Conservation (phyloP, 805 yeast species). For the Candida railenensis region DNA sequence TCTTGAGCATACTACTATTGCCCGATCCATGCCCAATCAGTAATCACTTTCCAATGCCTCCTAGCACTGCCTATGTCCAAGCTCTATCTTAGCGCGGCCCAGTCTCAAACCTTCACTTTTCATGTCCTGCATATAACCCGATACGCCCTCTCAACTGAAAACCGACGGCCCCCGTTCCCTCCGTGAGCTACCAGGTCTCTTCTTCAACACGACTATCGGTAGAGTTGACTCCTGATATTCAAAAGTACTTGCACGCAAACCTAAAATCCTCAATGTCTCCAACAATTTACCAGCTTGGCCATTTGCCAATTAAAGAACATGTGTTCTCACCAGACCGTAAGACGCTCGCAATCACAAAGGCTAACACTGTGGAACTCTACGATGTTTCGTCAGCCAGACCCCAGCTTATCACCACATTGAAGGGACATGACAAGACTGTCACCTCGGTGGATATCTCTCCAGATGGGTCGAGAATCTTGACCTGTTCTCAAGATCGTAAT, state of each 20-base stretch:
- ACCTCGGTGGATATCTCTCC: slow-evolving; percentile 91
- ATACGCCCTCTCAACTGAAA: not conserved
- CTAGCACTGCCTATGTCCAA: too few species aligned
- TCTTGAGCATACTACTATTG: too few species aligned
- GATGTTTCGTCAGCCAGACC: slow-evolving; percentile 52
- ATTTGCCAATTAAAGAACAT: slow-evolving; percentile 87
- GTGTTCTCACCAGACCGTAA: slow-evolving; percentile 70
- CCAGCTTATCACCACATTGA: slow-evolving; percentile 59
- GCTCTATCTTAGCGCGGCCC: too few species aligned
- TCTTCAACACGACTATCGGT: slow-evolving; percentile 12
- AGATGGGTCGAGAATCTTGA: slow-evolving; percentile 81
- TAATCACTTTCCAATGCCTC: too few species aligned
- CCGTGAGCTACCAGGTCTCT: not conserved
- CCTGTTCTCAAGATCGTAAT: slow-evolving; percentile 96
- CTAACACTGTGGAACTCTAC: slow-evolving; percentile 72
- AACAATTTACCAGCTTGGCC: slow-evolving; percentile 64
- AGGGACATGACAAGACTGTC: slow-evolving; percentile 89
- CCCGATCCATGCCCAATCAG: too few species aligned
- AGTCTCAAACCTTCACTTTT: too few species aligned
- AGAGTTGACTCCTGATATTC: slow-evolving; percentile 23
- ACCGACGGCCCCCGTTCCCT: not conserved
- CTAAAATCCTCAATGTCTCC: slow-evolving; percentile 26
- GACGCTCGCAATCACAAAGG: slow-evolving; percentile 78
- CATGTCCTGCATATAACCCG: not conserved
- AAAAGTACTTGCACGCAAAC: not conserved